phyloP scores from a whole-genome alignment of 1,284 basidiomycete genomes.

The Porphyrellus sp. region DNA sequence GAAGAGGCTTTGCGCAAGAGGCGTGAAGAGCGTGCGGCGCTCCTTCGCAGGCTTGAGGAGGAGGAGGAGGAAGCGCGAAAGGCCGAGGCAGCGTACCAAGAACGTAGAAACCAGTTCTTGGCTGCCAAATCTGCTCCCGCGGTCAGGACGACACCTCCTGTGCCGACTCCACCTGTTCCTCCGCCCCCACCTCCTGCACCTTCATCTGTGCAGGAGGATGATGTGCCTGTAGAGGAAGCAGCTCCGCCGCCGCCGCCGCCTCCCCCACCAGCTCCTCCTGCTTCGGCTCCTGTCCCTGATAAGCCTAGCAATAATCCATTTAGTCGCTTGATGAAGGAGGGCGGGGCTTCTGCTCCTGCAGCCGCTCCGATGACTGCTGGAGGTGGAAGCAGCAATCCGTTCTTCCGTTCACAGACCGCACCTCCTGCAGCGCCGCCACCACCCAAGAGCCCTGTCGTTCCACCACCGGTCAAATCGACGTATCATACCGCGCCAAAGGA shows the following conservation, averaged over 20 bases:
- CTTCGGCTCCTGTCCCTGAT: slow-evolving; percentile 31
- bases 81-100: slow-evolving; percentile 60
- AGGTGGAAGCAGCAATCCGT: slow-evolving; percentile 50
- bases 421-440: slow-evolving; percentile 36
- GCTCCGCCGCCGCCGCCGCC: slow-evolving; percentile 35
- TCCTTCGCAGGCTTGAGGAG: slow-evolving; percentile 64
- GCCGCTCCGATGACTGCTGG: slow-evolving; percentile 32
- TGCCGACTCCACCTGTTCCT: slow-evolving; percentile 17
- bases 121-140: slow-evolving; percentile 40
- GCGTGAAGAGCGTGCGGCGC: slow-evolving; percentile 60
- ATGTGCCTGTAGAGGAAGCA: slow-evolving; percentile 22
- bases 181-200: slow-evolving; percentile 22
- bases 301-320: slow-evolving; percentile 64
- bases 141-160: slow-evolving; percentile 12
- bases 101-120: slow-evolving; percentile 40
- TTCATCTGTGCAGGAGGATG: slow-evolving; percentile 31
- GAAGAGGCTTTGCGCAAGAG: slow-evolving; percentile 67
- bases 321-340: slow-evolving; percentile 58
- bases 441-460: slow-evolving; percentile 41
- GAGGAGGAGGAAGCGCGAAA: slow-evolving; percentile 68
- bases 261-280: slow-evolving; percentile 36
- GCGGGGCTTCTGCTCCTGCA: slow-evolving; percentile 30
- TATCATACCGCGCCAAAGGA: slow-evolving; percentile 64
- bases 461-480: slow-evolving; percentile 48
- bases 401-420: slow-evolving; percentile 48